Conservation (phyloP, 1,284 basidiomycete genomes). For the Kalmanozyma brasiliensis region DNA sequence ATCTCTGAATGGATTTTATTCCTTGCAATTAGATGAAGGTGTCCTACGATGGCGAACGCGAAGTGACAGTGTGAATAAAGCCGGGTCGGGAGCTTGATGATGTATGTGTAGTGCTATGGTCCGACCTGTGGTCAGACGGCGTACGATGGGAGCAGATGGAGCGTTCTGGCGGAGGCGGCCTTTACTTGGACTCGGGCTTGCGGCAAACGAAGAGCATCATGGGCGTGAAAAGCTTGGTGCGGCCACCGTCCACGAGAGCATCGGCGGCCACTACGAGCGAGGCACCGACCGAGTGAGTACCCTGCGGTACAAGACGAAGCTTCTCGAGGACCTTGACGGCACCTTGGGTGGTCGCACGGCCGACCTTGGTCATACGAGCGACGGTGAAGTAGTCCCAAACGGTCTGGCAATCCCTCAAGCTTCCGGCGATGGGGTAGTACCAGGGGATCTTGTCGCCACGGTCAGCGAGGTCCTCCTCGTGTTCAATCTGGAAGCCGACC, state of each 20-base stretch:
- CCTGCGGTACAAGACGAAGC: conserved; percentile 86
- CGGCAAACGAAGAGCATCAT: conserved; percentile 63
- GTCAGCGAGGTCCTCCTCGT: conserved; percentile 94
- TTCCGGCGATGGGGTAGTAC: conserved; percentile 97
- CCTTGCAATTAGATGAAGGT: background rate
- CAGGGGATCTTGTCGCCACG: conserved; percentile 82
- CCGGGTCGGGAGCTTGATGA: too few relatives aligned
- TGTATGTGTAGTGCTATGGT: too few relatives aligned
- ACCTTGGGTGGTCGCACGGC: conserved; percentile 85
- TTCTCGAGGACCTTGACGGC: conserved; percentile 82
- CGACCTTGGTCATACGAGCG: conserved; percentile 81
- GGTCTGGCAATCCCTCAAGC: conserved; percentile 90
- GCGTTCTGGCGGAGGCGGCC: background rate
- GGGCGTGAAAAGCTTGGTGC: conserved; percentile 76
- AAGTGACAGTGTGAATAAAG: conserved; percentile 21
- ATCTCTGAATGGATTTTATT: background rate
- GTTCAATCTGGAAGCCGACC: conserved; percentile 88
- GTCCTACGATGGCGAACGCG: conserved; percentile 13
- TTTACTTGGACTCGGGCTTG: conserved; percentile 29
- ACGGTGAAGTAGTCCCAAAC: conserved; percentile 78
- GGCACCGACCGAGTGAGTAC: conserved; percentile 90
- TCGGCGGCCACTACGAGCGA: conserved; percentile 84
- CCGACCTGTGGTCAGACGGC: too few relatives aligned
- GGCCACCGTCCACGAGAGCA: conserved; percentile 84
- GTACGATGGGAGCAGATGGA: background rate